These are phyloP conservation scores for Ramularia collo-cygni DNA, from an alignment of 2,329 filamentous ascomycete genomes.

Conservation along the genomic window DNA sequence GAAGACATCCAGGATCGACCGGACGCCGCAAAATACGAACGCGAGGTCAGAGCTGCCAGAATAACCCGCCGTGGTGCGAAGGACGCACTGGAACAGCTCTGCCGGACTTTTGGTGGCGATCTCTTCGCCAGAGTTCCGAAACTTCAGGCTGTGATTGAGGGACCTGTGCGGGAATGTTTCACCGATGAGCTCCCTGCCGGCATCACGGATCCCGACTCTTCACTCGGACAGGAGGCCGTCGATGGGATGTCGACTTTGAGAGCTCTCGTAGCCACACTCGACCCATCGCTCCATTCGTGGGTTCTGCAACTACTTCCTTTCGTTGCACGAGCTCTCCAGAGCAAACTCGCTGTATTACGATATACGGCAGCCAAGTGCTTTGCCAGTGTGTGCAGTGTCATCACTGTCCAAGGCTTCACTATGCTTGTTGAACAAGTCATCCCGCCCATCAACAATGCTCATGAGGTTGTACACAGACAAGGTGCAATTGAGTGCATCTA, in stretches of 20 bases:
- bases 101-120: slow-evolving; percentile 66
- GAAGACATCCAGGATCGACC: slow-evolving; percentile 90
- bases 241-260: slow-evolving; percentile 90
- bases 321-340: slow-evolving; percentile 81
- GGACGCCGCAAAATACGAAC: slow-evolving; percentile 83
- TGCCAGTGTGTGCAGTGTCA: slow-evolving; percentile 94
- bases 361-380: slow-evolving; percentile 97
- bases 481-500: slow-evolving; percentile 94
- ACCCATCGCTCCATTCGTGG: slow-evolving; percentile 68
- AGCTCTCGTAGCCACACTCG: slow-evolving; percentile 84
- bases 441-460: slow-evolving; percentile 81
- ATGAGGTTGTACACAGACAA: slow-evolving; percentile 83
- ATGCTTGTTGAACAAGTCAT: slow-evolving; percentile 89
- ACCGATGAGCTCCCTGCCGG: slow-evolving; percentile 59
- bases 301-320: slow-evolving; percentile 77
- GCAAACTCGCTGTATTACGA: slow-evolving; percentile 80
- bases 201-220: slow-evolving; percentile 64
- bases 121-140: slow-evolving; percentile 82
- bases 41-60: slow-evolving; percentile 78
- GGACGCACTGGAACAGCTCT: slow-evolving; percentile 83
- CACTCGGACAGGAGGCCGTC: slow-evolving; percentile 83
- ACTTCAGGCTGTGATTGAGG: slow-evolving; percentile 71
- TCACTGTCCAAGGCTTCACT: slow-evolving; percentile 91
- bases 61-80: slow-evolving; percentile 91
- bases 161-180: slow-evolving; percentile 70